Conservation (phyloP, 495 filamentous ascomycete genomes). For the Pseudoneurospora amorphoporcata region DNA sequence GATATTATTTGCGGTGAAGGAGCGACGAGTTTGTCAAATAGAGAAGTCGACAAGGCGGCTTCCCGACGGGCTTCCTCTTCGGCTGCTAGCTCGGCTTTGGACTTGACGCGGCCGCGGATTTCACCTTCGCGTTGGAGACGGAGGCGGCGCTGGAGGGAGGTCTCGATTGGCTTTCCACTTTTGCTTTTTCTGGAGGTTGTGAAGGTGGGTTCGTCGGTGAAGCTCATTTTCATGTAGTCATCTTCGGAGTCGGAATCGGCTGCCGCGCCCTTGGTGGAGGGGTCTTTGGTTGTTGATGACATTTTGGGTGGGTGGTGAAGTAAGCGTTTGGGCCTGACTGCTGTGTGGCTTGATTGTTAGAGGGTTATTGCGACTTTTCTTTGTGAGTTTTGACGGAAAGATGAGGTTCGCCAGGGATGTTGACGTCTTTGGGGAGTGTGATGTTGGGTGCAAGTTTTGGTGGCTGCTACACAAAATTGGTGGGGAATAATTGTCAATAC, state of each 20-base stretch:
- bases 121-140: constrained; percentile 50
- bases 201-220: constrained; percentile 21
- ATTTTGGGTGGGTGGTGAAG: not conserved
- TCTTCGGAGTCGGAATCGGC: constrained; percentile 25
- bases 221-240: constrained; percentile 60
- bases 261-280: not conserved
- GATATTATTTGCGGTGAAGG: not conserved
- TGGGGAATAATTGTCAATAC: not conserved
- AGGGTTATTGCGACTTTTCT: not conserved
- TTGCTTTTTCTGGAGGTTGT: constrained; percentile 8
- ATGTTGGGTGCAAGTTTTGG: not conserved
- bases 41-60: constrained; percentile 57
- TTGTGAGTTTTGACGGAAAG: not conserved
- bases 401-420: not conserved
- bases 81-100: constrained; percentile 71
- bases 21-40: constrained; percentile 36
- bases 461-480: not conserved
- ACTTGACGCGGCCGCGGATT: constrained; percentile 50
- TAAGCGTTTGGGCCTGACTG: not conserved
- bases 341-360: not conserved
- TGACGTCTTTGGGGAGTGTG: not conserved
- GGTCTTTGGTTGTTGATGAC: not conserved
- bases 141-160: constrained; percentile 45
- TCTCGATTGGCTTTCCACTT: constrained; percentile 26
- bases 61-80: constrained; percentile 63